Evolutionary conservation across 768 basidiomycete genomes (phyloP).

Genomic region (Clathrus columnatus): DNA sequence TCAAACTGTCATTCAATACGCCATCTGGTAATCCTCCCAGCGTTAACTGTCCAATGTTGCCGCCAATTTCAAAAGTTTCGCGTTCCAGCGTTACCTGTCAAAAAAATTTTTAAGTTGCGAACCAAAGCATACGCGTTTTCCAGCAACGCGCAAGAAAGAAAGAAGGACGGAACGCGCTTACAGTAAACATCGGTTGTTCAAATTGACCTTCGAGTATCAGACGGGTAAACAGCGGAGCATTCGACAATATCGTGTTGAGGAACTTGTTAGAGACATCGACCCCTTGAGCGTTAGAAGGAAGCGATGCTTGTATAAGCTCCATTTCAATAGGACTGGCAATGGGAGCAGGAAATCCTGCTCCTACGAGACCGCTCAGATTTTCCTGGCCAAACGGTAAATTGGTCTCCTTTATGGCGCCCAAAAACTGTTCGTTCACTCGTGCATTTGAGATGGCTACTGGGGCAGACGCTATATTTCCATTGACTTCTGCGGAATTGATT

Average conservation of each 20-base stretch:
- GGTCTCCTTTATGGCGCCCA: not conserved
- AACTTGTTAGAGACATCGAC: not conserved
- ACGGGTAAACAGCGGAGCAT: slow-evolving; percentile 1
- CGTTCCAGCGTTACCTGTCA: slow-evolving; percentile 8
- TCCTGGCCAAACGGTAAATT: not conserved
- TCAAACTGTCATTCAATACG: not conserved
- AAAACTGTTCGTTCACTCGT: not conserved
- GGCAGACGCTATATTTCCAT: not conserved
- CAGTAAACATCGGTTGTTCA: slow-evolving; percentile 7
- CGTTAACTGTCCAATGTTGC: slow-evolving; percentile 5
- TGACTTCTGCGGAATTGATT: not conserved
- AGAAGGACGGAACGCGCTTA: not conserved
- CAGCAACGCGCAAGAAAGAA: not conserved
- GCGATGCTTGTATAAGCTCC: not conserved
- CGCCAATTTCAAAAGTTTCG: slow-evolving; percentile 5
- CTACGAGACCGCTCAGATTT: slow-evolving; percentile 2
- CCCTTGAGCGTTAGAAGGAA: not conserved
- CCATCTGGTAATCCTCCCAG: slow-evolving; percentile 2
- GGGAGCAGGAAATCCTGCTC: slow-evolving; percentile 5
- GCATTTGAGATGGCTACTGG: not conserved
- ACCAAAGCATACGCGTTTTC: not conserved
- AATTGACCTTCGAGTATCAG: slow-evolving; percentile 1
- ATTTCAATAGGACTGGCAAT: not conserved
- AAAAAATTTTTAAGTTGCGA: not conserved
- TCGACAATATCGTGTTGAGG: not conserved